Evolutionary conservation across 495 filamentous ascomycete genomes (phyloP), one percentile per base, ranked within the genome.

Genomic region (Halenospora varia): DNA sequence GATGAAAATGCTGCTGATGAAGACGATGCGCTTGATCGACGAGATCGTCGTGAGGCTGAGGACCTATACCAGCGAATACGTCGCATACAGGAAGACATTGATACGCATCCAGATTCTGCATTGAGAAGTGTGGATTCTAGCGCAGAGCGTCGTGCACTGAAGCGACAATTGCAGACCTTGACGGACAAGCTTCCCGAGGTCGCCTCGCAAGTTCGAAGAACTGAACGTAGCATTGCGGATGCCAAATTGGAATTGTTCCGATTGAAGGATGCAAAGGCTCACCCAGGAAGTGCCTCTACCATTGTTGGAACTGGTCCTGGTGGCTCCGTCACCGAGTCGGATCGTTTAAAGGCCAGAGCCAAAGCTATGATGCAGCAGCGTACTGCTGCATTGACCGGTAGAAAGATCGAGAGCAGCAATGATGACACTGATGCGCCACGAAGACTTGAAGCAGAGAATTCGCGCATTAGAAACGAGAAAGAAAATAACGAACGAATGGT

Each of bases 331-430:
- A 99, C 95, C 20, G 95, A 99, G 70, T 86, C 90, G 0, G 95
- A 99, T 71, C 81, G 93, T 24, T 84, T 97, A 50, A 96, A 96
- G 72, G 95, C 95, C 20, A 85, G 92, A 49, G 92, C 95, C 26
- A 96, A 90, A 70, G 92, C 92, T 40, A 94, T 96, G 82, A 97
- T 99, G 94, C 92, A 97, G 74, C 92, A 96, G 59, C 87, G 93
- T 42, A 89, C 93, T 62, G 95, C 95, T 49, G 93, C 92, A 39
- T 74, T 99, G 62, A 88, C 91, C 45, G 95, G 95, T 39, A 88
- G 85, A 67, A 88, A 90, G 61, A 71, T 85, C 23, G 81, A 85
- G 19, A 70, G 77, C 10, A 74, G 72, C 48, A 79, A 81, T 39
- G 84, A 89, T 56, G 88, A 92, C 66, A 78, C 83, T 4, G 89